Base-by-base conservation (phyloP, 2,329 filamentous ascomycete species). In the Aspergillus udagawae region DNA sequence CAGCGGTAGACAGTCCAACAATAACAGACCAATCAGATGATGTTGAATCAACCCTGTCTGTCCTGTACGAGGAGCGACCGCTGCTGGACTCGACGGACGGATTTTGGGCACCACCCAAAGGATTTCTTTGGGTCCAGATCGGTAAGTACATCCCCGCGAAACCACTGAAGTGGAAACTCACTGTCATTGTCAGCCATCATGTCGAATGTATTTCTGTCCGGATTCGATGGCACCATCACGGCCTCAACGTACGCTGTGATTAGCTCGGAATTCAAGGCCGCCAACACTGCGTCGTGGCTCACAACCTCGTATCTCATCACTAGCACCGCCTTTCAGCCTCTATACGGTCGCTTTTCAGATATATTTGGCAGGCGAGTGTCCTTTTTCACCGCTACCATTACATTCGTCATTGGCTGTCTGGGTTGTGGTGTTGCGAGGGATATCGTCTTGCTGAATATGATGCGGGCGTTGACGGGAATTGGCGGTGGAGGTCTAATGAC, bases 291-390 rank as follows among this genome's bases (percentile, higher is more conserved):
- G 0, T 78, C 72, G 20, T 77, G 75, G 68, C 65, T 87, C 51
- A 83, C 82, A 44, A 87, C 86, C 59, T 86, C 84, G 0, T 86
- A 87, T 65, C 81, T 87, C 73, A 86, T 88, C 38, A 87, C 68
- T 75, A 87, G 67, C 80, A 86, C 48, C 60, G 84, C 86, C 7
- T 87, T 90, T 57, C 88, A 92, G 73, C 89, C 90, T 1, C 75
- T 92, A 1, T 83, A 90, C 59, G 89, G 88, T 3, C 82, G 90
- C 1, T 73, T 92, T 7, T 91, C 87, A 1, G 89, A 93, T 72
- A 85, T 87, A 0, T 74, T 91, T 55, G 89, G 89, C 10, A 76
- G 75, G 14, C 66, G 73, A 58, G 76, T 79, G 20, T 80, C 87
- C 1, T 91, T 90, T 65, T 75, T 92, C 10, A 80, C 81, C 10